Percentiles rank a stretch among this genome's conserved stretches.
Evolutionary conservation across 164 flowering plant species (phyloP).

Genomic region (Aristolochia californica): DNA sequence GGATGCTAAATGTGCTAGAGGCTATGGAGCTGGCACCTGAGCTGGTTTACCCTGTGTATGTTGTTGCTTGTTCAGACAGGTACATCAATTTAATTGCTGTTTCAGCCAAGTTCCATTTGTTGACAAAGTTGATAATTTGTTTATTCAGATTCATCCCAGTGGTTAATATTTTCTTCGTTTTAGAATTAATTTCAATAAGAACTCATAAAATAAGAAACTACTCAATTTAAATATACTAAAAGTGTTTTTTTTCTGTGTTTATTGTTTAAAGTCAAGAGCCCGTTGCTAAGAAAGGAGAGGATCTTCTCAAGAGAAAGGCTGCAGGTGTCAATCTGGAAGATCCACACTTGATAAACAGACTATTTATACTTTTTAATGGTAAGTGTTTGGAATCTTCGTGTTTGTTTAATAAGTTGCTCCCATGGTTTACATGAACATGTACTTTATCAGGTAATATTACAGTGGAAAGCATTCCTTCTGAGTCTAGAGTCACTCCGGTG

Average conservation of each 20-base stretch:
- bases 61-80: slow-evolving; percentile 78
- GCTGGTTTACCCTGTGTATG: slow-evolving; percentile 57
- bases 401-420: not conserved
- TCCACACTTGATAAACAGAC: slow-evolving; percentile 42
- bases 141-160: too few species aligned
- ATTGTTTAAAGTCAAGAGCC: slow-evolving; percentile 58
- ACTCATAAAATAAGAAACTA: not conserved
- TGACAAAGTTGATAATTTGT: too few species aligned
- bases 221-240: slow-evolving; percentile 1
- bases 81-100: slow-evolving; percentile 10
- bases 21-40: slow-evolving; percentile 65
- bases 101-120: too few species aligned
- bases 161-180: not conserved
- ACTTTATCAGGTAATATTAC: slow-evolving; percentile 49
- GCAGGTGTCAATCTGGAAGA: slow-evolving; percentile 68
- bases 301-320: slow-evolving; percentile 74
- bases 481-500: slow-evolving; percentile 53
- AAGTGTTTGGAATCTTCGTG: slow-evolving; percentile 7
- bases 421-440: not conserved
- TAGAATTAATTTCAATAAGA: not conserved
- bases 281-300: slow-evolving; percentile 81
- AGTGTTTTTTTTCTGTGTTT: slow-evolving; percentile 15
- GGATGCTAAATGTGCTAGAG: slow-evolving; percentile 71
- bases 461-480: slow-evolving; percentile 42
- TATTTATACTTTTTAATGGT: slow-evolving; percentile 81